phyloP scores from a whole-genome alignment of 495 filamentous ascomycete genomes.

The Neurospora hispaniola region DNA sequence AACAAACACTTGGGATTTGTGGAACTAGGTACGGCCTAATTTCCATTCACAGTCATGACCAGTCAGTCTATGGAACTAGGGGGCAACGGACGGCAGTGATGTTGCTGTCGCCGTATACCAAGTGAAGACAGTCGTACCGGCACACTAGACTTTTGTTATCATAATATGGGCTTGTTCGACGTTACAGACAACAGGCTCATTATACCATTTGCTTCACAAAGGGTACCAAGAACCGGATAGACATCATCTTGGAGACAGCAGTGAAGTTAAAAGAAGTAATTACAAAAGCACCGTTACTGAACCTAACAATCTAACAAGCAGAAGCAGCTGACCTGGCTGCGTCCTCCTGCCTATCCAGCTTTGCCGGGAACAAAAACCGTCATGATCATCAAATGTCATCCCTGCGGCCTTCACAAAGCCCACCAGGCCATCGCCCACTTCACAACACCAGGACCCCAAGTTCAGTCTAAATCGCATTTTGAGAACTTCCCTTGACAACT shows the following conservation, averaged over 20 bases:
- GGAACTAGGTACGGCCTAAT: background rate
- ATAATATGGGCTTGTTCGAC: background rate
- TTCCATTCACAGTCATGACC: background rate
- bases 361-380: background rate
- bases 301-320: background rate
- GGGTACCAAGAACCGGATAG: background rate
- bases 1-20: background rate
- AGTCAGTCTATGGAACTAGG: background rate
- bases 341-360: background rate
- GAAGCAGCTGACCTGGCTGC: background rate
- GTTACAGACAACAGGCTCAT: background rate
- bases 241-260: background rate
- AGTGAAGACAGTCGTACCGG: background rate
- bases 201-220: background rate
- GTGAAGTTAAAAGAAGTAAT: background rate
- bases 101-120: background rate
- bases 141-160: background rate
- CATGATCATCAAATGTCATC: background rate
- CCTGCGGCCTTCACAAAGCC: background rate
- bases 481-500: conserved; percentile 20
- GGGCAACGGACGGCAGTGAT: background rate
- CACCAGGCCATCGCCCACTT: background rate
- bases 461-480: conserved; percentile 30
- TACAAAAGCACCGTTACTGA: background rate
- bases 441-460: conserved; percentile 2